Base-by-base conservation (phyloP, 805 yeast species). In the Starmerella sp. region DNA sequence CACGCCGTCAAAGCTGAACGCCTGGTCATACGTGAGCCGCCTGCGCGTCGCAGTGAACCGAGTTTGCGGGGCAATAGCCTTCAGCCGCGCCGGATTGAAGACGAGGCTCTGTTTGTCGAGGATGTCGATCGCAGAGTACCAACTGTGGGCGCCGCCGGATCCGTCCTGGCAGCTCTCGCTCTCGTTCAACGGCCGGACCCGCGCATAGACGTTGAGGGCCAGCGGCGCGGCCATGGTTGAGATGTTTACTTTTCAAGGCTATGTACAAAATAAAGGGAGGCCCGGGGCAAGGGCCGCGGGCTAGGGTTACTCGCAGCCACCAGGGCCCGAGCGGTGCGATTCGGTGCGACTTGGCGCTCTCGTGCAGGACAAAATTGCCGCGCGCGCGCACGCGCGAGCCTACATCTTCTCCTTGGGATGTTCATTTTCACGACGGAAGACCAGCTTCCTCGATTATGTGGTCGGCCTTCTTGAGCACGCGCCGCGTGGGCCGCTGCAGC, bases 31-130 rank as follows among this genome's bases (percentile, higher is more conserved):
- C 7, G 32, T 41, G n/a, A 34, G 48, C 31, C 56, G 15, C 6
- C 51, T n/a, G 1, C 55, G 37, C 8, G 52, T 31, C 10, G 57
- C 51, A 8, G 55, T 31, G 48, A 17, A 52, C 10, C 37, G 35
- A 1, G 49, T 30, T 13, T 22, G 43, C 6, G 54, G 59, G 22
- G 67, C 66, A 22, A 58, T 58, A 15, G 56, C 59, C 56, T 64
- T 47, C 63, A 67, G 59, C 51, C 66, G 62, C 2, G 85, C 80
- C 0, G 96, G 96, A 69, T 88, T 96, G 67, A 88, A 88, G 8
- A 88, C 80, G 54, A 88, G 73, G 95, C 87, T 86, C 57, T 80
- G 73, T 62, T 86, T 93, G 70, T 87, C 95, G 2, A 86, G 90
- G 31, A 86, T 89, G 56, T 52, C 54, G 46, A 52, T 29, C 11